A percentile compares a stretch with the other conserved stretches of the same genome.
Evolutionary conservation across 805 yeast genomes (phyloP).

Genomic region (Starmerella stellata): DNA sequence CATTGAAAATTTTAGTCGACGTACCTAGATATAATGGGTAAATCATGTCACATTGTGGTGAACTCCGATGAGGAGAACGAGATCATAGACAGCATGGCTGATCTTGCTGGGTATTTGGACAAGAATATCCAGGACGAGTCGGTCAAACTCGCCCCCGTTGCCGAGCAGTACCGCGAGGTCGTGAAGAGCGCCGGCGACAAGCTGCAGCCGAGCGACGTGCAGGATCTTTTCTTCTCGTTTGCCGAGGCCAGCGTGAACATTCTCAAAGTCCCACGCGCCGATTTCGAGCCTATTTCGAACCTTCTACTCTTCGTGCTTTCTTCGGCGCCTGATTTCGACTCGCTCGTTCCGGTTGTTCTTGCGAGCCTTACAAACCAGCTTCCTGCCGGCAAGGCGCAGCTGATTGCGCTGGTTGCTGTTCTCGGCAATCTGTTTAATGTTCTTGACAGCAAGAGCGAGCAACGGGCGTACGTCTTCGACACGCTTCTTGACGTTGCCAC

Average conservation of each 20-base stretch:
- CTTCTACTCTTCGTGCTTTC: slow-evolving; percentile 24
- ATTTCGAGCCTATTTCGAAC: slow-evolving; percentile 27
- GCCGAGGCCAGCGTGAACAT: slow-evolving; percentile 20
- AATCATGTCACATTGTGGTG: slow-evolving; percentile 21
- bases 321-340: slow-evolving; percentile 21
- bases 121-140: slow-evolving; percentile 18
- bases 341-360: slow-evolving; percentile 20
- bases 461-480: slow-evolving; percentile 21
- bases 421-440: slow-evolving; percentile 27
- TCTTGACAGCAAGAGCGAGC: slow-evolving; percentile 19
- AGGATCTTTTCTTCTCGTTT: slow-evolving; percentile 19
- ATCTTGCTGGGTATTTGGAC: slow-evolving; percentile 24
- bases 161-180: slow-evolving; percentile 15
- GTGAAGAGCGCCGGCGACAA: slow-evolving; percentile 11
- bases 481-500: slow-evolving; percentile 23
- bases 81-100: slow-evolving; percentile 23
- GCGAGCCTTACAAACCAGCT: slow-evolving; percentile 18
- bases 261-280: slow-evolving; percentile 22
- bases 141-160: slow-evolving; percentile 16
- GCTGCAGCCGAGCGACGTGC: slow-evolving; percentile 7
- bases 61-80: slow-evolving; percentile 22
- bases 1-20: not conserved
- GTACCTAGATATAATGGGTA: not conserved
- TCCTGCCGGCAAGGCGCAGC: slow-evolving; percentile 17
- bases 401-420: slow-evolving; percentile 21